Evolutionary conservation across 768 basidiomycete genomes (phyloP).

Genomic region (Dioszegia aurantiaca): DNA sequence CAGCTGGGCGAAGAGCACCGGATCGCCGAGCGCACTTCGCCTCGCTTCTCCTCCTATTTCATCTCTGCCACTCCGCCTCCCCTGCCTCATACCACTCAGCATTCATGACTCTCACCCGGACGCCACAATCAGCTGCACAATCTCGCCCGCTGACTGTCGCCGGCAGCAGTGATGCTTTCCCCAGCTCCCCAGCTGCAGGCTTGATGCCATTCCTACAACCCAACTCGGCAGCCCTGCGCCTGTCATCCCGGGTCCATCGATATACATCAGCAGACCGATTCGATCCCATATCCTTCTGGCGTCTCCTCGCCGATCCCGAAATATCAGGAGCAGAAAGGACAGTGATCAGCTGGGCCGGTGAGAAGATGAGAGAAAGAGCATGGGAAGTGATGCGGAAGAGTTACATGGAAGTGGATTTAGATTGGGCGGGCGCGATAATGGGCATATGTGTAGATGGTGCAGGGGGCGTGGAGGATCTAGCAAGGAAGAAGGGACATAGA

Average conservation of each 20-base stretch:
- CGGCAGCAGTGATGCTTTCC: conserved; percentile 15
- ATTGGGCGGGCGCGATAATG: no score
- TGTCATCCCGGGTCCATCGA: conserved; percentile 6
- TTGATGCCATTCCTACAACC: neutral
- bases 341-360: conserved; percentile 30
- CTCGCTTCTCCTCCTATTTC: conserved; percentile 32
- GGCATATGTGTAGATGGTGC: conserved; percentile 16
- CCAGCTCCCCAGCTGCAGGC: neutral
- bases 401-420: conserved; percentile 23
- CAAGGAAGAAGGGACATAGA: conserved; percentile 17
- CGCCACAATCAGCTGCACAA: neutral
- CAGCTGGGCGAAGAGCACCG: no score
- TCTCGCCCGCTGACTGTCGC: no score
- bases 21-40: conserved; percentile 13
- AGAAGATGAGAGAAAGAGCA: conserved; percentile 30
- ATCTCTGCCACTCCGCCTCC: conserved; percentile 23
- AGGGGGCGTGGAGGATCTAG: conserved; percentile 16
- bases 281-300: conserved; percentile 29
- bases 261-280: conserved; percentile 25
- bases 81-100: neutral
- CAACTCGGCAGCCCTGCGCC: neutral
- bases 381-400: conserved; percentile 34
- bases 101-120: neutral
- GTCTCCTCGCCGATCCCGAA: conserved; percentile 3
- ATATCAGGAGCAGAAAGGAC: conserved; percentile 22